A percentile compares a stretch with the other conserved stretches of the same genome.
Evolutionary conservation across 1,139 yeast species (phyloP).

Genomic region (Pichia cactophila): DNA sequence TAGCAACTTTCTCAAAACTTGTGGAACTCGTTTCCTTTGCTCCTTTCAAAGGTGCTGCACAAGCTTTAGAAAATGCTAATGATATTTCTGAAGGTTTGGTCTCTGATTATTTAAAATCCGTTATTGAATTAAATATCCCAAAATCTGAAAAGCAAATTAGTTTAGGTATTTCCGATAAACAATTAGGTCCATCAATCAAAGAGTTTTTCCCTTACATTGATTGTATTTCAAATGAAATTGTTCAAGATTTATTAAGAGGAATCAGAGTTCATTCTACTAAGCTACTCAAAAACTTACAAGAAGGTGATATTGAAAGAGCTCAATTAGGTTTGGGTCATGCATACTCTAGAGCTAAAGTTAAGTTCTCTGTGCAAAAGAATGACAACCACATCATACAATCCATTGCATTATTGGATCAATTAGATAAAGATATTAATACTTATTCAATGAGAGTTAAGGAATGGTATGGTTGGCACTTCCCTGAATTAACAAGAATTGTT

Average conservation of each 20-base stretch:
- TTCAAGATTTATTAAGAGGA: conserved; percentile 93
- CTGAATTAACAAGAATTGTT: conserved; percentile 93
- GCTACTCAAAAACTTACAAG: conserved; percentile 83
- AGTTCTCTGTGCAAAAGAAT: conserved; percentile 96
- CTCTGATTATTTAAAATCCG: conserved; percentile 82
- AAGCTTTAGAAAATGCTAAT: conserved; percentile 95
- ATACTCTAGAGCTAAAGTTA: conserved; percentile 96
- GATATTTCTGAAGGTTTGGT: conserved; percentile 97
- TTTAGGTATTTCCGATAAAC: conserved; percentile 89
- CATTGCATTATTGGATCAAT: conserved; percentile 90
- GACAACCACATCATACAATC: conserved; percentile 99
- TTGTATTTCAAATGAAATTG: conserved; percentile 84
- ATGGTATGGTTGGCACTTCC: conserved; percentile 99
- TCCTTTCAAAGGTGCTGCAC: conserved; percentile 98
- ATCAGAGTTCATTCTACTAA: conserved; percentile 86
- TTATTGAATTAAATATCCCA: conserved; percentile 86
- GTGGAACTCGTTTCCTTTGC: conserved; percentile 93
- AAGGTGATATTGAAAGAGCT: conserved; percentile 95
- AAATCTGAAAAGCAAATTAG: conserved; percentile 59
- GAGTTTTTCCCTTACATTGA: conserved; percentile 84
- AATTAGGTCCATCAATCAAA: conserved; percentile 94
- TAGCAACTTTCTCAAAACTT: conserved; percentile 84
- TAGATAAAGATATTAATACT: conserved; percentile 95
- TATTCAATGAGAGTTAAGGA: conserved; percentile 98
- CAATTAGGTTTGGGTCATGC: conserved; percentile 99